A percentile compares a stretch with the other conserved stretches of the same genome.
Evolutionary conservation across 768 basidiomycete genomes (phyloP).

Genomic region (Trametes coccinea): DNA sequence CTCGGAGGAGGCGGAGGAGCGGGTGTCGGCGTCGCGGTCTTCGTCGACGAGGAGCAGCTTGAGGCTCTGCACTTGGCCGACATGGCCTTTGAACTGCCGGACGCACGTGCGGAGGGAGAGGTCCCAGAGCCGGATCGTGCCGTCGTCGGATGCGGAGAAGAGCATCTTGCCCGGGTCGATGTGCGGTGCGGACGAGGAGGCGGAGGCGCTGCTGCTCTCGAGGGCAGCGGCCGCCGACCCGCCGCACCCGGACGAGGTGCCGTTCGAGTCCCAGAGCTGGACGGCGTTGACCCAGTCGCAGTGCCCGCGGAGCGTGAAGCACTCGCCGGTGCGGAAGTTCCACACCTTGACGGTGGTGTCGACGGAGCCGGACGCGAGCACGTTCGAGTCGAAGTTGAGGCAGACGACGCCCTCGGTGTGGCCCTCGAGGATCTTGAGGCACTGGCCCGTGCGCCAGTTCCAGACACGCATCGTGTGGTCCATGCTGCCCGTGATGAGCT

Average conservation of each 20-base stretch:
- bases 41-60: slow-evolving; percentile 72
- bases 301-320: slow-evolving; percentile 92
- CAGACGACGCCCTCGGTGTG: slow-evolving; percentile 92
- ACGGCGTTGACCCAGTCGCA: slow-evolving; percentile 96
- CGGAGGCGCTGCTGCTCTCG: background rate
- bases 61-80: slow-evolving; percentile 93
- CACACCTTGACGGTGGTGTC: slow-evolving; percentile 95
- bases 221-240: background rate
- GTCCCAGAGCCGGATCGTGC: slow-evolving; percentile 93
- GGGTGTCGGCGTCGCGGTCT: slow-evolving; percentile 33
- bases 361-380: slow-evolving; percentile 90
- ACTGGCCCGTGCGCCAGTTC: slow-evolving; percentile 91
- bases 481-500: slow-evolving; percentile 96
- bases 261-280: slow-evolving; percentile 80
- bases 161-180: slow-evolving; percentile 91
- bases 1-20: slow-evolving; percentile 23
- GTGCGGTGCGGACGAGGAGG: slow-evolving; percentile 35
- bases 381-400: slow-evolving; percentile 87
- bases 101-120: slow-evolving; percentile 77
- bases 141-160: slow-evolving; percentile 96
- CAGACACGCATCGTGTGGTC: slow-evolving; percentile 94
- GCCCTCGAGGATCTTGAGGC: slow-evolving; percentile 84
- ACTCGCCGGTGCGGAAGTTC: slow-evolving; percentile 90
- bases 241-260: slow-evolving; percentile 26
- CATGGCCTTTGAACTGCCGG: slow-evolving; percentile 83